A percentile compares a stretch with the other conserved stretches of the same genome.
phyloP scores from a whole-genome alignment of 2,329 filamentous ascomycete species.

The Moelleriella libera region DNA sequence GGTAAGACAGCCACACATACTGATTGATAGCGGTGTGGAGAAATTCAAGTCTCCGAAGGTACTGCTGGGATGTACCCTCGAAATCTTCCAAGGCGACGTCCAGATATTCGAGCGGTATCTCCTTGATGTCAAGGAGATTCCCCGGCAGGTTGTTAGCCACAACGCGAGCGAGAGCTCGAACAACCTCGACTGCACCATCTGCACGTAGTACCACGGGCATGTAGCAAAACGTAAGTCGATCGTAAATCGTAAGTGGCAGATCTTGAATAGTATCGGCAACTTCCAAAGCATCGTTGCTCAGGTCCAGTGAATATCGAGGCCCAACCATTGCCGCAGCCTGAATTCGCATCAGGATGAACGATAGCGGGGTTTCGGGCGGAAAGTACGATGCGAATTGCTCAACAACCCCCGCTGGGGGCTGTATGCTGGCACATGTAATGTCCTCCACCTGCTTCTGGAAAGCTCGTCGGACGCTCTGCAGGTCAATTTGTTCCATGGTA shows the following conservation, averaged over 20 bases:
- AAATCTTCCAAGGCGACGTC: constrained; percentile 40
- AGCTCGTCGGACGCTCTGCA: constrained; percentile 43
- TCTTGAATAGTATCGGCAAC: constrained; percentile 65
- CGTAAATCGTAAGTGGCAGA: constrained; percentile 53
- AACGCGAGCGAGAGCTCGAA: constrained; percentile 52
- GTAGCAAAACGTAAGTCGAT: constrained; percentile 63
- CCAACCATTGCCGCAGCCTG: constrained; percentile 53
- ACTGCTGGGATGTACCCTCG: constrained; percentile 28
- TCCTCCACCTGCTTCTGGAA: constrained; percentile 51
- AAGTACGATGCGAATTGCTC: constrained; percentile 73
- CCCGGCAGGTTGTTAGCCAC: constrained; percentile 56
- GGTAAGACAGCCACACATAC: constrained; percentile 89
- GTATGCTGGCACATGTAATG: constrained; percentile 57
- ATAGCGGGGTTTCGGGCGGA: constrained; percentile 65
- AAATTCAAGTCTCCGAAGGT: constrained; percentile 56
- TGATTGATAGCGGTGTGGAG: constrained; percentile 73
- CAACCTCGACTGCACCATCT: constrained; percentile 26
- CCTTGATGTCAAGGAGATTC: constrained; percentile 54
- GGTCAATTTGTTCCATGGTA: constrained; percentile 58
- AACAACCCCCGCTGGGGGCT: constrained; percentile 56
- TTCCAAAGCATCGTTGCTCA: constrained; percentile 42
- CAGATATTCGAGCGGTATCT: constrained; percentile 59
- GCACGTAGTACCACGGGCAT: constrained; percentile 52
- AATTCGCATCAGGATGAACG: constrained; percentile 66
- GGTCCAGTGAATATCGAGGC: constrained; percentile 51